These are phyloP conservation scores for Suhomyces faveliae DNA, from an alignment of 805 yeast species.

Conservation along the genomic window DNA sequence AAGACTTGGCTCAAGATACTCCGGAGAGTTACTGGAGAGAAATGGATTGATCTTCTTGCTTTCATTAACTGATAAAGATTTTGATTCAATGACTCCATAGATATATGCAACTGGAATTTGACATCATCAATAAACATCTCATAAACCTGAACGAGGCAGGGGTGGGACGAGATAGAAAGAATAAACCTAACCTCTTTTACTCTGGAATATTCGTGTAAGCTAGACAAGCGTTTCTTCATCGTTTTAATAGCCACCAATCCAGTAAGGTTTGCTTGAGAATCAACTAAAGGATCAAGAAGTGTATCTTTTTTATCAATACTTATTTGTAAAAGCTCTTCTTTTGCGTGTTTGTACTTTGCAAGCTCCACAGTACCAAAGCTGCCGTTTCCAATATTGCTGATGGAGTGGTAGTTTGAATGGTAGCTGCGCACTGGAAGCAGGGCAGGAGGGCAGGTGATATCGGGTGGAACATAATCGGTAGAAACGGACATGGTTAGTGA, in stretches of 20 bases:
- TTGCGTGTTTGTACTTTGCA: slow-evolving; percentile 47
- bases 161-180: slow-evolving; percentile 66
- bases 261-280: slow-evolving; percentile 19
- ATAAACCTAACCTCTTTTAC: slow-evolving; percentile 71
- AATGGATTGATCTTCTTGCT: slow-evolving; percentile 50
- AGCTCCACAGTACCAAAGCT: slow-evolving; percentile 71
- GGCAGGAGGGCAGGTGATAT: slow-evolving; percentile 2
- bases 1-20: slow-evolving; percentile 71
- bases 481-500: background rate
- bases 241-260: slow-evolving; percentile 76
- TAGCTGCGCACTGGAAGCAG: slow-evolving; percentile 15
- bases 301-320: slow-evolving; percentile 38
- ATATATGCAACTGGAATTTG: slow-evolving; percentile 65
- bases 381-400: slow-evolving; percentile 65
- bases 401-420: slow-evolving; percentile 39
- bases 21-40: slow-evolving; percentile 58
- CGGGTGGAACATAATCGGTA: slow-evolving; percentile 2
- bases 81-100: slow-evolving; percentile 87
- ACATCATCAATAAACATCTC: slow-evolving; percentile 75
- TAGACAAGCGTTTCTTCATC: slow-evolving; percentile 55
- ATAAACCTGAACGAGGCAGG: slow-evolving; percentile 66
- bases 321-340: slow-evolving; percentile 17
- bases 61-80: slow-evolving; percentile 76
- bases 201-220: slow-evolving; percentile 27
- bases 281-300: slow-evolving; percentile 45